Percentiles rank a stretch among this genome's conserved stretches.
phyloP scores from a whole-genome alignment of 768 basidiomycete genomes.

The Pisolithus microcarpus region DNA sequence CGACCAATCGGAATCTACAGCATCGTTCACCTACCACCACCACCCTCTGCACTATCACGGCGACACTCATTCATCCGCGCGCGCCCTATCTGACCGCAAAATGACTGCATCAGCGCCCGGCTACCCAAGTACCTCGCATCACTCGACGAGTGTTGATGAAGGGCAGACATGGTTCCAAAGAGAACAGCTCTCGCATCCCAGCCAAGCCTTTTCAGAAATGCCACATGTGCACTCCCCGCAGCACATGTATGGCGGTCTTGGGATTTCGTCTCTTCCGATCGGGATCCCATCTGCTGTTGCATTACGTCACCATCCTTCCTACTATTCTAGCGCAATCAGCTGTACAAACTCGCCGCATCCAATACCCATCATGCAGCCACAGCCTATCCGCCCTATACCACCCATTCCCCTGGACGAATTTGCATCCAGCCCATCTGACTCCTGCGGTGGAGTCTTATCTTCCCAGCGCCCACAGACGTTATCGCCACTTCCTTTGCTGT shows the following conservation, averaged over 20 bases:
- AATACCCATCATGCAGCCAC: constrained; percentile 26
- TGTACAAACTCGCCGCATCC: constrained; percentile 9
- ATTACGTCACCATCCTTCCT: constrained; percentile 18
- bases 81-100: constrained; percentile 16
- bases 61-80: constrained; percentile 7
- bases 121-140: constrained; percentile 20
- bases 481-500: constrained; percentile 27
- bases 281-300: constrained; percentile 15
- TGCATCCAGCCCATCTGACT: constrained; percentile 8
- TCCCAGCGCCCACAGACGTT: constrained; percentile 8
- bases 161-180: constrained; percentile 14
- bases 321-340: constrained; percentile 22
- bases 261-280: constrained; percentile 12
- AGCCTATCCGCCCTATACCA: constrained; percentile 29
- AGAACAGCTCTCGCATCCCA: constrained; percentile 7
- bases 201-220: constrained; percentile 3
- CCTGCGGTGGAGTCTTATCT: not conserved
- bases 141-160: constrained; percentile 4
- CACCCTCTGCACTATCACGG: constrained; percentile 3
- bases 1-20: constrained; percentile 22
- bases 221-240: constrained; percentile 12
- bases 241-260: constrained; percentile 20
- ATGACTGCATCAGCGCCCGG: constrained; percentile 28
- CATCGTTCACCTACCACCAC: constrained; percentile 4
- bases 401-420: constrained; percentile 27